Percentiles rank a stretch among this genome's conserved stretches.
These are phyloP conservation scores for Camellia lanceoleosa DNA, from an alignment of 148 eudicot genomes.

Conservation along the genomic window DNA sequence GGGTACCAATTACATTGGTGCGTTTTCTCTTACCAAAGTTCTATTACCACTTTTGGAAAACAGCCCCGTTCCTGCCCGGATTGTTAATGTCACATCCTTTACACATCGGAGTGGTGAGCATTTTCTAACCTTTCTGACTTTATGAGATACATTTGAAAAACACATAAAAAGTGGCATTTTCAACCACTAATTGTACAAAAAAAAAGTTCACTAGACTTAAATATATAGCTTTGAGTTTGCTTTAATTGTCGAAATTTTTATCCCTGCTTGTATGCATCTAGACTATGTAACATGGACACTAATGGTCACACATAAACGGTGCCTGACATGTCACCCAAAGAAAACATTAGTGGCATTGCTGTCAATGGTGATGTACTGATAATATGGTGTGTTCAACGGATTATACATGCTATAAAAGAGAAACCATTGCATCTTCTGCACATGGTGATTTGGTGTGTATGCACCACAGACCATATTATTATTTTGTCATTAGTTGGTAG, in stretches of 20 bases:
- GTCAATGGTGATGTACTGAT: neutral
- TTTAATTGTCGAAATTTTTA: too few relatives aligned
- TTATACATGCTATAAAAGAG: neutral
- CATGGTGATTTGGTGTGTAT: neutral
- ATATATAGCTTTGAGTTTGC: neutral
- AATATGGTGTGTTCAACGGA: neutral
- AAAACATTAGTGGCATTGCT: neutral
- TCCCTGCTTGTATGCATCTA: too few relatives aligned
- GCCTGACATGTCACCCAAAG: neutral
- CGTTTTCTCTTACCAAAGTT: constrained; percentile 74
- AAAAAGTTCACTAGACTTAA: neutral
- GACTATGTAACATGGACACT: too few relatives aligned
- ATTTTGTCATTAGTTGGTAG: neutral
- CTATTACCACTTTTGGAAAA: constrained; percentile 69
- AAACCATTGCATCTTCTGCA: neutral
- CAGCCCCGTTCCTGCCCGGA: constrained; percentile 82
- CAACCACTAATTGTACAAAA: neutral
- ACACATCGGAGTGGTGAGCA: constrained; percentile 77
- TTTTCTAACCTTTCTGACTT: constrained; percentile 7
- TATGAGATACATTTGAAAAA: neutral
- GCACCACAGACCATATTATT: neutral
- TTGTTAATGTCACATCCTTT: constrained; percentile 83
- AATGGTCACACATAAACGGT: neutral
- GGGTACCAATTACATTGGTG: constrained; percentile 83
- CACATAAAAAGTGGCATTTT: neutral